Conservation (phyloP, 257 asterid genomes). For the Handroanthus guayacan region DNA sequence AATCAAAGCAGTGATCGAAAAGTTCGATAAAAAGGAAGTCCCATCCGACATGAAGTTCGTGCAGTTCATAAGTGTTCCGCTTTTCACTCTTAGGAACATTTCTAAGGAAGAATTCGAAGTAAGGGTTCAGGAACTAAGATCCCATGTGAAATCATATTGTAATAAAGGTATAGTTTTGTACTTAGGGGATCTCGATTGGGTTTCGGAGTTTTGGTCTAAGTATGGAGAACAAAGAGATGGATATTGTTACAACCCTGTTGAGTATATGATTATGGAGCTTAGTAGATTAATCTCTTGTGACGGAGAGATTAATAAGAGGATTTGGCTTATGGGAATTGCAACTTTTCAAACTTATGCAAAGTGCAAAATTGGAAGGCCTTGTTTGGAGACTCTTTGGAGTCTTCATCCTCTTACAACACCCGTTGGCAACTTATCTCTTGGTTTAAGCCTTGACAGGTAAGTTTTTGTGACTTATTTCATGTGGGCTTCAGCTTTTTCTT, state of each 20-base stretch:
- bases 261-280: slow-evolving; percentile 91
- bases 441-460: slow-evolving; percentile 76
- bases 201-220: slow-evolving; percentile 80
- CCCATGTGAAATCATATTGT: slow-evolving; percentile 62
- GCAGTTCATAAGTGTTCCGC: slow-evolving; percentile 86
- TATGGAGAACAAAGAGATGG: slow-evolving; percentile 51
- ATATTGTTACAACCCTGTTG: slow-evolving; percentile 63
- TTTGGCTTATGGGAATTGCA: slow-evolving; percentile 83
- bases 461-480: background rate
- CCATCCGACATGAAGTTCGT: slow-evolving; percentile 62
- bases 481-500: background rate
- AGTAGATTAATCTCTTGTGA: slow-evolving; percentile 64
- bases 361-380: slow-evolving; percentile 78
- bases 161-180: slow-evolving; percentile 83
- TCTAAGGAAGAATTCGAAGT: slow-evolving; percentile 73
- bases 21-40: slow-evolving; percentile 65
- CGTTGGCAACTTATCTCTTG: slow-evolving; percentile 60
- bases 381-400: slow-evolving; percentile 80
- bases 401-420: slow-evolving; percentile 76
- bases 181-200: slow-evolving; percentile 85
- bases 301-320: slow-evolving; percentile 47
- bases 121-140: slow-evolving; percentile 73
- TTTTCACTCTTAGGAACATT: slow-evolving; percentile 56
- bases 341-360: slow-evolving; percentile 67
- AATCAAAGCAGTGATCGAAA: slow-evolving; percentile 69